A percentile compares a stretch with the other conserved stretches of the same genome.
Conservation (phyloP, 495 filamentous ascomycete genomes). For the Penicilliopsis zonata region DNA sequence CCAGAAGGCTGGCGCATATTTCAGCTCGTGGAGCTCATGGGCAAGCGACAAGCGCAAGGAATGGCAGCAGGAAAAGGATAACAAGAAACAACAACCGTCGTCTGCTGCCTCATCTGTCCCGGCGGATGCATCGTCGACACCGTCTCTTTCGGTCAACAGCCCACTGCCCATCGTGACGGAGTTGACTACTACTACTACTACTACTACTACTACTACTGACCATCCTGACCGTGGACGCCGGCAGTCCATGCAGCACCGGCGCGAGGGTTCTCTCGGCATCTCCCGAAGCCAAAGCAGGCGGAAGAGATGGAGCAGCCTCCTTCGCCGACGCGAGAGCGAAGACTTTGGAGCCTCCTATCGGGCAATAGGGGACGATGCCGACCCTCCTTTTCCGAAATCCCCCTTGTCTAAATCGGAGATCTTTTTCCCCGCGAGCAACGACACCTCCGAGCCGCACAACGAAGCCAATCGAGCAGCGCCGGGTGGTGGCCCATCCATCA, state of each 20-base stretch:
- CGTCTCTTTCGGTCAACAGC: too few relatives aligned
- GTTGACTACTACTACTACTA: slow-evolving; percentile 17
- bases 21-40: slow-evolving; percentile 93
- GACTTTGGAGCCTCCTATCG: slow-evolving; percentile 11
- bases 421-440: slow-evolving; percentile 1
- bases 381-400: slow-evolving; percentile 21
- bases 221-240: slow-evolving; percentile 24
- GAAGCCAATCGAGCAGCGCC: too few relatives aligned
- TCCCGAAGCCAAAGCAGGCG: slow-evolving; percentile 29
- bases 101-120: slow-evolving; percentile 14
- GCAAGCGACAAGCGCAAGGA: slow-evolving; percentile 76
- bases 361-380: slow-evolving; percentile 13
- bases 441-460: background rate
- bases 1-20: slow-evolving; percentile 71
- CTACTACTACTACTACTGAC: slow-evolving; percentile 17
- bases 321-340: slow-evolving; percentile 26
- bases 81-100: too few relatives aligned
- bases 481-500: too few relatives aligned
- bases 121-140: slow-evolving; percentile 15
- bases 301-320: slow-evolving; percentile 34
- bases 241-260: slow-evolving; percentile 18
- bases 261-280: slow-evolving; percentile 18
- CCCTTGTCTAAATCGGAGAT: slow-evolving; percentile 22
- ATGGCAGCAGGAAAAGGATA: slow-evolving; percentile 36
- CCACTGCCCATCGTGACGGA: too few relatives aligned